Percentiles rank a stretch among this genome's conserved stretches.
phyloP scores from a whole-genome alignment of 495 filamentous ascomycete genomes.

The Cercophora scortea region DNA sequence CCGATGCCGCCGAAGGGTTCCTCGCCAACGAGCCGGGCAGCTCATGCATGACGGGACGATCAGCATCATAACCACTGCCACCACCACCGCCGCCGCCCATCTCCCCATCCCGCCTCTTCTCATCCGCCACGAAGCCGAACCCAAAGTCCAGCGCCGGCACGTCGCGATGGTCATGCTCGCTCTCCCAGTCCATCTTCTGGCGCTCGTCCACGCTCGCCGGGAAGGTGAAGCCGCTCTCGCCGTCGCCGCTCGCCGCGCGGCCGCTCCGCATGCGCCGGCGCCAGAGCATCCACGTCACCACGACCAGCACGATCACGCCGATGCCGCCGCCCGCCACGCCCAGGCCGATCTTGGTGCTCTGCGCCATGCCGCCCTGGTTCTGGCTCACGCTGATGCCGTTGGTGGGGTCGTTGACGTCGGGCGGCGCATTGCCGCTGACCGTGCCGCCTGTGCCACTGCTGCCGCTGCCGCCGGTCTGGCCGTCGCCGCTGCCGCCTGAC shows the following conservation, averaged over 20 bases:
- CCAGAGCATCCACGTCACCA: slow-evolving; percentile 7
- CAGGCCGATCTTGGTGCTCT: slow-evolving; percentile 15
- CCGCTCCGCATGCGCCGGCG: slow-evolving; percentile 9
- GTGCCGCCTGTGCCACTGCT: neutral
- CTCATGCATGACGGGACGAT: neutral
- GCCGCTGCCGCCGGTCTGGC: neutral
- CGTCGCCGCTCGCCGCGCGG: neutral
- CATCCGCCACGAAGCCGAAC: neutral
- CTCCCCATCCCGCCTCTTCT: neutral
- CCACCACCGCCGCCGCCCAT: neutral
- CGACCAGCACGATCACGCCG: slow-evolving; percentile 1
- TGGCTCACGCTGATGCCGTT: neutral
- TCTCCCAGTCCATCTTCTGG: slow-evolving; percentile 20
- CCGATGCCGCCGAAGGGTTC: neutral
- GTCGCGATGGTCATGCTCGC: slow-evolving; percentile 11
- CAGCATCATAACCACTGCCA: neutral
- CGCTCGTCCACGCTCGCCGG: slow-evolving; percentile 2
- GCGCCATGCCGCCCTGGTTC: neutral
- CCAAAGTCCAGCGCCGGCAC: slow-evolving; percentile 19
- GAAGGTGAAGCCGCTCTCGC: neutral
- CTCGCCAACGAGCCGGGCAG: neutral
- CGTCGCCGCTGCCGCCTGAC: neutral
- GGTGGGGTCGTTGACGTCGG: neutral
- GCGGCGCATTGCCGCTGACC: neutral
- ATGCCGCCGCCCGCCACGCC: slow-evolving; percentile 13